These are phyloP conservation scores for Peniophora sp. DNA, from an alignment of 1,284 basidiomycete genomes.

Conservation along the genomic window DNA sequence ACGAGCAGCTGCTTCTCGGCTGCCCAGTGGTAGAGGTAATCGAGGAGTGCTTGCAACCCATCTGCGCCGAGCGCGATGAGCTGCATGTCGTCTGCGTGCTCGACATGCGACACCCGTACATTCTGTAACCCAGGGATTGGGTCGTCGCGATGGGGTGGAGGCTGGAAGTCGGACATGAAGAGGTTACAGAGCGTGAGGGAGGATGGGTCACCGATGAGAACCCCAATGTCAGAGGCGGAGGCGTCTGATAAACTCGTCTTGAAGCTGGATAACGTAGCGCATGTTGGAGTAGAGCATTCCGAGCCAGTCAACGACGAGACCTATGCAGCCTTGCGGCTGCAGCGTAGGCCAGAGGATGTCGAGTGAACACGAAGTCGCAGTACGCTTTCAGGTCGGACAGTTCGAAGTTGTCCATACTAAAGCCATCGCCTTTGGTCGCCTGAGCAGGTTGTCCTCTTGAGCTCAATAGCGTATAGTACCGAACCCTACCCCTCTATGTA, in stretches of 20 bases:
- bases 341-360: conserved; percentile 24
- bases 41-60: conserved; percentile 19
- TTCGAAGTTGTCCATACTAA: no score
- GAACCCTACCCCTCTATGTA: no score
- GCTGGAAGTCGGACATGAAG: conserved; percentile 19
- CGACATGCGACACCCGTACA: conserved; percentile 19
- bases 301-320: conserved; percentile 25
- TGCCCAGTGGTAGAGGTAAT: conserved; percentile 15
- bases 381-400: no score
- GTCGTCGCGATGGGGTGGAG: conserved; percentile 12
- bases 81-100: conserved; percentile 22
- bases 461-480: no score
- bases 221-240: conserved; percentile 17
- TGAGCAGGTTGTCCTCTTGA: no score
- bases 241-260: conserved; percentile 15
- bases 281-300: conserved; percentile 17
- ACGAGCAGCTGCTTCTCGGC: conserved; percentile 17
- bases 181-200: conserved; percentile 24
- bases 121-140: conserved; percentile 10
- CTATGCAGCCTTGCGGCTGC: conserved; percentile 11
- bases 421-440: no score
- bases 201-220: no score
- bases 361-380: no score
- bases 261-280: conserved; percentile 17
- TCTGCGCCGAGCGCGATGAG: conserved; percentile 15